Percentiles rank a stretch among this genome's conserved stretches.
Conservation (phyloP, 2,329 filamentous ascomycete species). For the Neopestalotiopsis sp. region DNA sequence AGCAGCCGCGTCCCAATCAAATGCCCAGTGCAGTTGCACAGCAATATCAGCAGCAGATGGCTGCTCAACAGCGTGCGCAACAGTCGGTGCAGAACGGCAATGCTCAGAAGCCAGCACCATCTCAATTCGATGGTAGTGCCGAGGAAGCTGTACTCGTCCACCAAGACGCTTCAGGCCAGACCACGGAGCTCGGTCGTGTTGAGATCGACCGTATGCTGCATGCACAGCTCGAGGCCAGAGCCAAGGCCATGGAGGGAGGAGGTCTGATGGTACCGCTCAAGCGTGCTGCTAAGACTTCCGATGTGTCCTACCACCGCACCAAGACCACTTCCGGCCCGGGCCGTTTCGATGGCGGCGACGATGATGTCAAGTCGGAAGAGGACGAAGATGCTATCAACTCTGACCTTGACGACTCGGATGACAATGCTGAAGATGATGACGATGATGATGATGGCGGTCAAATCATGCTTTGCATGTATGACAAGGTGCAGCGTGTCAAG, state of each 20-base stretch:
- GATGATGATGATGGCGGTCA: conserved; percentile 86
- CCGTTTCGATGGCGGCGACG: conserved; percentile 69
- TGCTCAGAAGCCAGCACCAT: conserved; percentile 45
- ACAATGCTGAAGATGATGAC: conserved; percentile 81
- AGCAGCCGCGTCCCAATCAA: conserved; percentile 26
- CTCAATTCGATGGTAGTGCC: conserved; percentile 78
- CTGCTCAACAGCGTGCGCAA: conserved; percentile 29
- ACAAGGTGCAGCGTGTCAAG: conserved; percentile 98
- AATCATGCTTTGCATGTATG: conserved; percentile 98
- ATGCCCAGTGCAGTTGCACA: conserved; percentile 33
- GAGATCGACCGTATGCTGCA: conserved; percentile 75
- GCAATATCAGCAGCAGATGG: conserved; percentile 16
- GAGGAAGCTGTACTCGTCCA: conserved; percentile 68
- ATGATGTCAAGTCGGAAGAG: conserved; percentile 69
- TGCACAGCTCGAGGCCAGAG: conserved; percentile 68
- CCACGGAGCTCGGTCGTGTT: conserved; percentile 61
- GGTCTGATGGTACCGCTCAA: conserved; percentile 77
- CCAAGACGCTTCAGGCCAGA: conserved; percentile 58
- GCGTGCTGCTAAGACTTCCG: conserved; percentile 52
- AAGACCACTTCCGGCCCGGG: conserved; percentile 40
- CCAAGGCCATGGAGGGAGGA: conserved; percentile 74
- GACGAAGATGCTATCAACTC: conserved; percentile 99
- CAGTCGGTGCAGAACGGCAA: conserved; percentile 46
- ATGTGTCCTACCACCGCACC: conserved; percentile 31
- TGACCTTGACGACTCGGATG: conserved; percentile 93